Percentiles rank a stretch among this genome's conserved stretches.
Evolutionary conservation across 257 asterid genomes (phyloP).

Genomic region (Solanum verrucosum): DNA sequence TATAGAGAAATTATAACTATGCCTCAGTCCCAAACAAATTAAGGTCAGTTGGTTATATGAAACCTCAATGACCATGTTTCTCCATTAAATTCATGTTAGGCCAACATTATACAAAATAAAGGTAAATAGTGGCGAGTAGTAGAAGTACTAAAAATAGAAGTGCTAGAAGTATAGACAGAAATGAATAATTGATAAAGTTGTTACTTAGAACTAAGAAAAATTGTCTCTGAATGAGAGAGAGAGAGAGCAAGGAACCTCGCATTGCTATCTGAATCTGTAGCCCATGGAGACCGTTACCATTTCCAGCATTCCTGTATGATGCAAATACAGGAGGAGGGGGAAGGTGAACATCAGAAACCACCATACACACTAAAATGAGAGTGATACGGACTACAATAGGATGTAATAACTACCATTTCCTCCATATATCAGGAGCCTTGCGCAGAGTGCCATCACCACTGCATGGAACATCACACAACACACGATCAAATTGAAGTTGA

Average conservation of each 20-base stretch:
- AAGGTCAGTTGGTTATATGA: not conserved
- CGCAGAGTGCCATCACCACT: slow-evolving; percentile 86
- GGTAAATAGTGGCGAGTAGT: not conserved
- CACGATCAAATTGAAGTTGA: slow-evolving; percentile 76
- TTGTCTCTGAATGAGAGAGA: not conserved
- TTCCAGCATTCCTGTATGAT: slow-evolving; percentile 65
- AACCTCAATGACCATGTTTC: not conserved
- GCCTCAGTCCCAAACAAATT: not conserved
- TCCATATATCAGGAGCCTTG: slow-evolving; percentile 80
- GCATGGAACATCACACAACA: slow-evolving; percentile 79
- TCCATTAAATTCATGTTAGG: not conserved
- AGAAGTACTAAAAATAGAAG: not conserved
- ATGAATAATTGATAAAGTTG: not conserved
- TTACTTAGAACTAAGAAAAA: not conserved
- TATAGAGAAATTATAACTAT: not conserved
- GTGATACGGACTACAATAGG: not conserved
- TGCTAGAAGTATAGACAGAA: not conserved
- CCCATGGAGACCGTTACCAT: slow-evolving; percentile 84
- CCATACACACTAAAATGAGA: slow-evolving; percentile 19
- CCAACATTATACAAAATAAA: not conserved
- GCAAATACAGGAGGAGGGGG: not conserved
- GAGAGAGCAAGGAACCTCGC: slow-evolving; percentile 52
- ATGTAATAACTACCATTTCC: slow-evolving; percentile 44
- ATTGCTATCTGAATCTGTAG: slow-evolving; percentile 93
- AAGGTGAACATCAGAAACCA: slow-evolving; percentile 19